Percentiles rank a stretch among this genome's conserved stretches.
Conservation (phyloP, 2,329 filamentous ascomycete species). For the Westerdykella ornata region DNA sequence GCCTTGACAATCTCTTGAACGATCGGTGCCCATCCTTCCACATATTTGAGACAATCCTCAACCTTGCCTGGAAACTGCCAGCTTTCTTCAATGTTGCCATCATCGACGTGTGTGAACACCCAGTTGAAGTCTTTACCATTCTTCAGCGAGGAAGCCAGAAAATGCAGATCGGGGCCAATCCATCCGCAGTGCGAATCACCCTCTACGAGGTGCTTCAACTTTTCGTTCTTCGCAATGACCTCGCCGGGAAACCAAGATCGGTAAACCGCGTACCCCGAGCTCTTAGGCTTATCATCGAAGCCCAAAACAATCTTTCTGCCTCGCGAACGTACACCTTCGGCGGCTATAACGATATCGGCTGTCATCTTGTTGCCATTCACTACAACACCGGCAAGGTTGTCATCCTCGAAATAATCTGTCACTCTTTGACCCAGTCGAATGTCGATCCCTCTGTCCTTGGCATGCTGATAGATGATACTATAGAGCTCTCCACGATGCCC, state of each 20-base stretch:
- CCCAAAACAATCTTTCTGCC: constrained; percentile 49
- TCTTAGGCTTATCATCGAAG: constrained; percentile 48
- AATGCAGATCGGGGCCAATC: constrained; percentile 33
- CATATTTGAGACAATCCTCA: constrained; percentile 28
- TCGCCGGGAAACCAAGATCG: constrained; percentile 40
- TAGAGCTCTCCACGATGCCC: constrained; percentile 57
- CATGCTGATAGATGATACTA: constrained; percentile 52
- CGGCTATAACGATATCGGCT: constrained; percentile 48
- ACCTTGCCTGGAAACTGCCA: constrained; percentile 30
- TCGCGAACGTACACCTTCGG: constrained; percentile 49
- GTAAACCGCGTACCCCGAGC: constrained; percentile 50
- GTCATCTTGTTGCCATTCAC: constrained; percentile 41
- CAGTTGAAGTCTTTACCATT: constrained; percentile 33
- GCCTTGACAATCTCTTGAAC: constrained; percentile 28
- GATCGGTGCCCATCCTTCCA: constrained; percentile 27
- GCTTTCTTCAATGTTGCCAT: constrained; percentile 29
- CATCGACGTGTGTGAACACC: constrained; percentile 37
- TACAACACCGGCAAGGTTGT: constrained; percentile 46
- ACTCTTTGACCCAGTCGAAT: constrained; percentile 49
- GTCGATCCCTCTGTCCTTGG: constrained; percentile 47
- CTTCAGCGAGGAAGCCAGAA: constrained; percentile 32
- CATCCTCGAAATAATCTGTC: constrained; percentile 51
- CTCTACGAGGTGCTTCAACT: constrained; percentile 26
- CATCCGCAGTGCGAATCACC: constrained; percentile 30
- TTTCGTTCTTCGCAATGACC: constrained; percentile 19